Evolutionary conservation across 2,329 filamentous ascomycete genomes (phyloP).

Genomic region (Volutella citrinella): DNA sequence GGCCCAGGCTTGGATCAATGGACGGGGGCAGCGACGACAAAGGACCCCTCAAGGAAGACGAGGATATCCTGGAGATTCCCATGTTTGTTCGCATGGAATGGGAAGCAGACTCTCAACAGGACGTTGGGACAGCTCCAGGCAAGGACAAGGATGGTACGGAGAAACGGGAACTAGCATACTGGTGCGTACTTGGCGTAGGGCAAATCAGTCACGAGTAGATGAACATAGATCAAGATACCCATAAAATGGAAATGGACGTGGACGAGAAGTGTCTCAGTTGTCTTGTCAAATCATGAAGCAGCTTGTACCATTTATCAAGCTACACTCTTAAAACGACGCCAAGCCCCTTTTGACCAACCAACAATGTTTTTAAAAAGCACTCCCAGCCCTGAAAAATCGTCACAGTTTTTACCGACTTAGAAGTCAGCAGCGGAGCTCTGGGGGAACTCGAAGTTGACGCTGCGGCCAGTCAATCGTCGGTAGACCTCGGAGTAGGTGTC

Average conservation of each 20-base stretch:
- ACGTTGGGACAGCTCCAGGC: slow-evolving; percentile 53
- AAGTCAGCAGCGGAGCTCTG: slow-evolving; percentile 76
- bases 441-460: slow-evolving; percentile 98
- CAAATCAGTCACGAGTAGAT: slow-evolving; percentile 59
- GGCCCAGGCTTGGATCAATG: slow-evolving; percentile 21
- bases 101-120: slow-evolving; percentile 68
- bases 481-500: slow-evolving; percentile 99
- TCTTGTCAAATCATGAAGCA: slow-evolving; percentile 39
- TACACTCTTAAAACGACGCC: slow-evolving; percentile 48
- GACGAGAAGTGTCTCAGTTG: slow-evolving; percentile 29
- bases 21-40: slow-evolving; percentile 40
- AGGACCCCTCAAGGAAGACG: slow-evolving; percentile 53
- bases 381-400: slow-evolving; percentile 25
- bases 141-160: slow-evolving; percentile 64
- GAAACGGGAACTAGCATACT: slow-evolving; percentile 88
- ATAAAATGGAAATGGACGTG: slow-evolving; percentile 21
- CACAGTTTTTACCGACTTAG: slow-evolving; percentile 50
- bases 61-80: slow-evolving; percentile 79
- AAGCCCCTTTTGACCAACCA: slow-evolving; percentile 43
- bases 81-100: slow-evolving; percentile 92
- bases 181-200: slow-evolving; percentile 88
- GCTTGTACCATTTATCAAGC: slow-evolving; percentile 48
- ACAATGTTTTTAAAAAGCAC: slow-evolving; percentile 32
- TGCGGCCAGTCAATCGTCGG: slow-evolving; percentile 94
- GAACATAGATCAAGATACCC: slow-evolving; percentile 41